phyloP scores from a whole-genome alignment of 2,329 filamentous ascomycete species.

The Trichoderma hamatum region DNA sequence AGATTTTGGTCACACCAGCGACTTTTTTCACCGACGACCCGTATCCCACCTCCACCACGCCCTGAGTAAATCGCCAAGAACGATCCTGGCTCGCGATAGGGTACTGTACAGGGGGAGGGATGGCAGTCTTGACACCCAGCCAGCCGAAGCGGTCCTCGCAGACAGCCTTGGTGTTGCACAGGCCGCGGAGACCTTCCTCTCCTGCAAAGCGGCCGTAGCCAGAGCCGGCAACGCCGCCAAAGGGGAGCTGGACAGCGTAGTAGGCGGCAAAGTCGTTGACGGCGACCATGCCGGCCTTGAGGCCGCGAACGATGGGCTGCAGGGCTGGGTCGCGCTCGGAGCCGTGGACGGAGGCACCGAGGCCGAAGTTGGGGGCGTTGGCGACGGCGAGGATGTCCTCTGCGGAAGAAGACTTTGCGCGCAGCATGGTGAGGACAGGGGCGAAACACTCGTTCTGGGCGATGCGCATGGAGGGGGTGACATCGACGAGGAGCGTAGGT shows the following conservation, averaged over 20 bases:
- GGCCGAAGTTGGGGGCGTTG: slow-evolving; percentile 82
- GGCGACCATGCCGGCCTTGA: slow-evolving; percentile 86
- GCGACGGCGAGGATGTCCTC: slow-evolving; percentile 72
- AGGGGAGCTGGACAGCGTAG: slow-evolving; percentile 93
- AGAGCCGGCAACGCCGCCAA: slow-evolving; percentile 86
- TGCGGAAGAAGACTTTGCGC: slow-evolving; percentile 62
- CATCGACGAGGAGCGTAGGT: slow-evolving; percentile 88
- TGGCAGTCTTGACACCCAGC: slow-evolving; percentile 70
- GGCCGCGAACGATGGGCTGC: slow-evolving; percentile 63
- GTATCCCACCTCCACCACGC: slow-evolving; percentile 65
- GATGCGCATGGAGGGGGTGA: slow-evolving; percentile 82
- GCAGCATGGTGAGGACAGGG: slow-evolving; percentile 85
- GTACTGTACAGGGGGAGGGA: slow-evolving; percentile 80
- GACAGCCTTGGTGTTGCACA: slow-evolving; percentile 88
- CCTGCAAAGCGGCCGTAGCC: slow-evolving; percentile 94
- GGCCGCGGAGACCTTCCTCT: slow-evolving; percentile 77
- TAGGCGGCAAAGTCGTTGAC: slow-evolving; percentile 95
- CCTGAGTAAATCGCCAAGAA: slow-evolving; percentile 67
- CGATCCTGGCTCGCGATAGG: slow-evolving; percentile 68
- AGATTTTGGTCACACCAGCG: slow-evolving; percentile 45
- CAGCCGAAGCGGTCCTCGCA: slow-evolving; percentile 72
- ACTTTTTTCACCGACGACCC: slow-evolving; percentile 46
- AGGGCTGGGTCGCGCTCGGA: slow-evolving; percentile 63
- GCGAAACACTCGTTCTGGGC: slow-evolving; percentile 92
- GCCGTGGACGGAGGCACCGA: slow-evolving; percentile 89